Base-by-base conservation (phyloP, 1,284 basidiomycete species). In the Leccinum subrobustum region DNA sequence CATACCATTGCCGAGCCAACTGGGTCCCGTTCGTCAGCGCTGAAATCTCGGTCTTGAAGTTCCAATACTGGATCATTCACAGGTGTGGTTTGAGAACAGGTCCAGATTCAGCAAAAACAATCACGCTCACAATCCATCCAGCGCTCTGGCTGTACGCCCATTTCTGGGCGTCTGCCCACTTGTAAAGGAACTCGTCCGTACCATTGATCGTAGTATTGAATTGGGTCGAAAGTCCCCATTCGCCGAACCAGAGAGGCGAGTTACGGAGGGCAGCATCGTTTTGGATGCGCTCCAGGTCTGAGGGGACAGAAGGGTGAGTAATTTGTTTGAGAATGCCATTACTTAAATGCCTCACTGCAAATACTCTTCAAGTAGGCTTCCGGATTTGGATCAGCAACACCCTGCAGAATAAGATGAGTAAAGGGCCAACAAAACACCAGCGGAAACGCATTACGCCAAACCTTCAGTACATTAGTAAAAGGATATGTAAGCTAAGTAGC, bases 161-260 rank as follows among this genome's bases (percentile, higher is more conserved):
- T 71, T 92, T 92, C 73, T 91, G 89, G 29, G 91, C 87, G 66
- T 92, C 89, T n/a, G 88, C 89, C 89, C 88, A 91, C 66, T 87
- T 75, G 56, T 61, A 64, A 39, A 91, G 71, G 77, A 91, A 91
- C 1, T 71, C 79, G 56, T 89, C 20, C 12, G 44, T 83, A 2
- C 88, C 83, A 29, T 75, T 64, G 73, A 90, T 12, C 20, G 44
- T 83, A 2, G 88, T 83, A 29, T 75, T 64, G 72, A 90, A 92
- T 63, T 90, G 80, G 1, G 88, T 89, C 2, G 88, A 73, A 18
- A 92, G 77, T 8, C 82, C 82, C 88, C 90, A 92, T 78, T 92
- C 89, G 73, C 79, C 78, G 55, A 78, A 78, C 72, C 75, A 75
- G 47, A 79, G 70, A 5, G 82, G 82, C 2, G 70, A 66, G 64